These are phyloP conservation scores for Pseudozyma hubeiensis DNA, from an alignment of 1,284 basidiomycete species.

Conservation along the genomic window DNA sequence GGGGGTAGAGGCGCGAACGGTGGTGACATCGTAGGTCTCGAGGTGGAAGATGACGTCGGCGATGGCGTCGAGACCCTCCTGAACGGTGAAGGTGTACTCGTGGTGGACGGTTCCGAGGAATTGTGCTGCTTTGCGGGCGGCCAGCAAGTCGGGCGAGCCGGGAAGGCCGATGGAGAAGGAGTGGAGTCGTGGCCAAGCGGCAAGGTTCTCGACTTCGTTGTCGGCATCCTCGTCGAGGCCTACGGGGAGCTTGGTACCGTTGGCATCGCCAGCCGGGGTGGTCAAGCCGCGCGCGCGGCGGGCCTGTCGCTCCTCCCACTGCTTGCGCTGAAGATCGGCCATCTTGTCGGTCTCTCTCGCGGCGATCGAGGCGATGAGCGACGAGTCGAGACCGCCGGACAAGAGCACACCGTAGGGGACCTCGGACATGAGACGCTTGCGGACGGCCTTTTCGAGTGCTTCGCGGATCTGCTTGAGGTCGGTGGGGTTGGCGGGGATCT, in stretches of 20 bases:
- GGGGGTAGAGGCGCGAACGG: constrained; percentile 95
- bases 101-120: constrained; percentile 96
- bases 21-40: constrained; percentile 99
- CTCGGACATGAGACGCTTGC: constrained; percentile 97
- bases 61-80: constrained; percentile 97
- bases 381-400: constrained; percentile 94
- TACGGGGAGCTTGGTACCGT: constrained; percentile 69
- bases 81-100: constrained; percentile 97
- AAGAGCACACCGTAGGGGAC: constrained; percentile 98
- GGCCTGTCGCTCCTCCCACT: constrained; percentile 72
- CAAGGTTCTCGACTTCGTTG: constrained; percentile 68
- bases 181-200: constrained; percentile 95
- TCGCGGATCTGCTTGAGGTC: constrained; percentile 76
- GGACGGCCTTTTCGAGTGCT: constrained; percentile 89
- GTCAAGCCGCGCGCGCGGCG: constrained; percentile 53
- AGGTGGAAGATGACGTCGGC: constrained; percentile 98
- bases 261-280: constrained; percentile 62
- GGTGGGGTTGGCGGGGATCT: constrained; percentile 76
- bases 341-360: constrained; percentile 94
- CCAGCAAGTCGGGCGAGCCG: constrained; percentile 93
- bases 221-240: constrained; percentile 66
- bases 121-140: constrained; percentile 91
- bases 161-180: constrained; percentile 97
- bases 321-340: constrained; percentile 70
- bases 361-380: constrained; percentile 96